Evolutionary conservation across 2,329 filamentous ascomycete genomes (phyloP).

Genomic region (Huntiella moniliformis): DNA sequence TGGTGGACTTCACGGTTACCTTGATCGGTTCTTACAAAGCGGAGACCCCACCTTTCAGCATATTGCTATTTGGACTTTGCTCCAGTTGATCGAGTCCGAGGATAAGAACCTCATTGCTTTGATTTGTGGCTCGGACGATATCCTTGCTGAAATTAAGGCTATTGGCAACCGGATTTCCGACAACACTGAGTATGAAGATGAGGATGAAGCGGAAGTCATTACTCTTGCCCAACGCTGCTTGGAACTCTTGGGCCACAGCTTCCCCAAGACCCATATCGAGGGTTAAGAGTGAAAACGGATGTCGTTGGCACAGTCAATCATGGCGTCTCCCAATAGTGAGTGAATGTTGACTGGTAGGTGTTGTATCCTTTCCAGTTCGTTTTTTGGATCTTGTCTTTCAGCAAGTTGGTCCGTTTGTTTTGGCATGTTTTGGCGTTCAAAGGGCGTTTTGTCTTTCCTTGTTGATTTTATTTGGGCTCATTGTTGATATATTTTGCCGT

Average conservation of each 20-base stretch:
- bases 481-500: not conserved
- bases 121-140: conserved; percentile 77
- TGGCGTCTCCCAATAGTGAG: conserved; percentile 1
- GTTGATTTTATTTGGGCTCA: conserved; percentile 2
- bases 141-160: conserved; percentile 76
- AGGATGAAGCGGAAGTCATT: conserved; percentile 84
- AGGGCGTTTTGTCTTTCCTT: conserved; percentile 5
- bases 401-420: conserved; percentile 1
- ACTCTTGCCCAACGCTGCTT: conserved; percentile 77
- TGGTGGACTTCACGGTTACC: conserved; percentile 87
- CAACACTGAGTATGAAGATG: conserved; percentile 48
- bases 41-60: conserved; percentile 97
- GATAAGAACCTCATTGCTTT: conserved; percentile 74
- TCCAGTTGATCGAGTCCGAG: conserved; percentile 89
- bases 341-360: not conserved
- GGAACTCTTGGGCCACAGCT: conserved; percentile 61
- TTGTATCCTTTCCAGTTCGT: not conserved
- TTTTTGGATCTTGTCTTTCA: not conserved
- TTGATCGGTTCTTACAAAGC: conserved; percentile 79
- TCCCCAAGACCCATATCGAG: conserved; percentile 65
- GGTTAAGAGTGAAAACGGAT: conserved; percentile 28
- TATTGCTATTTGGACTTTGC: conserved; percentile 93
- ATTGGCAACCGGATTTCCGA: conserved; percentile 79
- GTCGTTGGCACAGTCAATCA: conserved; percentile 1
- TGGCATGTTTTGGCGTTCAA: conserved; percentile 10